Evolutionary conservation across 2,329 filamentous ascomycete genomes (phyloP).

Genomic region (Cladosporium halotolerans): DNA sequence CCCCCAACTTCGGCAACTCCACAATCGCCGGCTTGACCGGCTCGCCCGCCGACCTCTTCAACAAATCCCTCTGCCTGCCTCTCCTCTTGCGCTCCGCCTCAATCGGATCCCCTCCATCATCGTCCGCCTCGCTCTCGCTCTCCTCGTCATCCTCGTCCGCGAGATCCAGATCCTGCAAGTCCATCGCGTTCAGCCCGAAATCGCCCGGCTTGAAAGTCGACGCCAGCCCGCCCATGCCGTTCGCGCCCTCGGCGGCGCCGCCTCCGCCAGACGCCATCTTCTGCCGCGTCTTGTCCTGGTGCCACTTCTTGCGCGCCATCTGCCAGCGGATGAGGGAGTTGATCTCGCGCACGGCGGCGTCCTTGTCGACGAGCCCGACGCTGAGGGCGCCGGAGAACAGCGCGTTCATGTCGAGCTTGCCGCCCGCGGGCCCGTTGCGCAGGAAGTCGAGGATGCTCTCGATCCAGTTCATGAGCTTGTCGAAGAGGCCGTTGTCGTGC

Average conservation of each 20-base stretch:
- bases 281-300: slow-evolving; percentile 92
- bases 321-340: slow-evolving; percentile 87
- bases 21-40: slow-evolving; percentile 31
- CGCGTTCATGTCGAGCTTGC: slow-evolving; percentile 89
- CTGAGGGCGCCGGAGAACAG: slow-evolving; percentile 76
- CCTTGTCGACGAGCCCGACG: slow-evolving; percentile 61
- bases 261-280: slow-evolving; percentile 75
- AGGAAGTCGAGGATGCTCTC: slow-evolving; percentile 93
- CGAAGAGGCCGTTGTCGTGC: slow-evolving; percentile 94
- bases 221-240: slow-evolving; percentile 48
- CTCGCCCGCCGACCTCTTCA: slow-evolving; percentile 42
- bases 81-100: slow-evolving; percentile 75
- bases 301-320: slow-evolving; percentile 93
- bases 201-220: slow-evolving; percentile 67
- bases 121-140: slow-evolving; percentile 64
- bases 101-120: slow-evolving; percentile 76
- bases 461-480: slow-evolving; percentile 93
- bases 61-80: slow-evolving; percentile 68
- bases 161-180: slow-evolving; percentile 79
- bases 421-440: slow-evolving; percentile 71
- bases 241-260: slow-evolving; percentile 47
- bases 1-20: slow-evolving; percentile 30
- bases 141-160: slow-evolving; percentile 63
- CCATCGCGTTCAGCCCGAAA: slow-evolving; percentile 83
- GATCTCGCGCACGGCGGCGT: slow-evolving; percentile 70